phyloP scores from a whole-genome alignment of 768 basidiomycete genomes.

The Suillus plorans region DNA sequence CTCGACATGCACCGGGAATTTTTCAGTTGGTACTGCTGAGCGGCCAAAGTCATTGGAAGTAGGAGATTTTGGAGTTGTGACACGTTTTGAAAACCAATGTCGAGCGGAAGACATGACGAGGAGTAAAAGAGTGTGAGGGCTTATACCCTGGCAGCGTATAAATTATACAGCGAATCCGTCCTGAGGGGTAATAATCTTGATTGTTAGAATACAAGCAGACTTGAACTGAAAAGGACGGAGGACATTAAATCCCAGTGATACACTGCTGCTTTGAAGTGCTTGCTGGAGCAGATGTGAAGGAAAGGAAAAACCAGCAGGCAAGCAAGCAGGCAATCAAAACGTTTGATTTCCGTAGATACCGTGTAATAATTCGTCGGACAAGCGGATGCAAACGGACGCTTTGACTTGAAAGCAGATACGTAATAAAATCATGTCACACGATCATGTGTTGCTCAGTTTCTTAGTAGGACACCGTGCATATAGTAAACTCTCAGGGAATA shows the following conservation, averaged over 20 bases:
- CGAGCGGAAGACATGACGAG: constrained; percentile 20
- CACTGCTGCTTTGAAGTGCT: background rate
- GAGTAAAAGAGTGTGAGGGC: constrained; percentile 1
- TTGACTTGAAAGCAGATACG: constrained; percentile 5
- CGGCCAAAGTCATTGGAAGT: constrained; percentile 29
- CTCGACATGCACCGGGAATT: constrained; percentile 19
- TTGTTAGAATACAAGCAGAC: constrained; percentile 3
- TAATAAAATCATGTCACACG: constrained; percentile 1
- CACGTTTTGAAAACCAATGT: constrained; percentile 31
- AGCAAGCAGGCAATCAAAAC: background rate
- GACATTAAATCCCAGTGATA: constrained; percentile 4
- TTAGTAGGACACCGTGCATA: background rate
- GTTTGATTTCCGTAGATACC: constrained; percentile 14
- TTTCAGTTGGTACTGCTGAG: constrained; percentile 28
- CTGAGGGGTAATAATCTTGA: constrained; percentile 2
- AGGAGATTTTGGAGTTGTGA: constrained; percentile 11
- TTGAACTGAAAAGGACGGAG: background rate
- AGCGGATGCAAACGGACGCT: constrained; percentile 1
- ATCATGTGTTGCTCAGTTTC: background rate
- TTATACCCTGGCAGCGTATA: constrained; percentile 1
- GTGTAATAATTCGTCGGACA: constrained; percentile 6
- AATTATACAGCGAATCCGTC: constrained; percentile 8
- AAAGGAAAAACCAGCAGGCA: constrained; percentile 1
- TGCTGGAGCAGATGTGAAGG: background rate
- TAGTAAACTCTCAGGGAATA: background rate